Percentiles rank a stretch among this genome's conserved stretches.
Evolutionary conservation across 164 flowering plant genomes (phyloP).

Genomic region (Aristolochia californica): DNA sequence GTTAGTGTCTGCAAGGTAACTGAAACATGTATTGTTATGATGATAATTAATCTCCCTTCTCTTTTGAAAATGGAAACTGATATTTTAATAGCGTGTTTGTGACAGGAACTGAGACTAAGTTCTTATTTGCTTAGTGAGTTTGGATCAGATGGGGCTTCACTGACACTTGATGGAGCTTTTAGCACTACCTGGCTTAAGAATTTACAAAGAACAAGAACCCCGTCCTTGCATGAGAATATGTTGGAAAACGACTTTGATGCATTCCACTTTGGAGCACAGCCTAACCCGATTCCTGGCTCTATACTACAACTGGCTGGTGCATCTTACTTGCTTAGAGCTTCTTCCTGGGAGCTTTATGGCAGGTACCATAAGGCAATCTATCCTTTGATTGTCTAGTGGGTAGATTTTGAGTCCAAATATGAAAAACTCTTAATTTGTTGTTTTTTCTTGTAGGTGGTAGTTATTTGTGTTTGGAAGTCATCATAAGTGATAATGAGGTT

Average conservation of each 20-base stretch:
- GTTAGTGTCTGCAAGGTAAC: constrained; percentile 75
- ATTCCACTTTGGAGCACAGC: constrained; percentile 52
- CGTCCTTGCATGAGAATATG: constrained; percentile 38
- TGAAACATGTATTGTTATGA: neutral
- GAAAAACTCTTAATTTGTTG: too few species aligned
- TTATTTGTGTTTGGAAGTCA: too few species aligned
- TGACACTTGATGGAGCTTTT: constrained; percentile 62
- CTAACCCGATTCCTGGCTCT: constrained; percentile 70
- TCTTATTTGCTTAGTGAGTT: constrained; percentile 65
- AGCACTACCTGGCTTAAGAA: constrained; percentile 79
- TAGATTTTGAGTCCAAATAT: too few species aligned
- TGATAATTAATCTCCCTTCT: neutral
- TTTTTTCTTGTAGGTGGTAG: too few species aligned
- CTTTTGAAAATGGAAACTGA: neutral
- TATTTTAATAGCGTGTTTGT: constrained; percentile 1
- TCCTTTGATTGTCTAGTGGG: neutral
- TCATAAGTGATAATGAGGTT: too few species aligned
- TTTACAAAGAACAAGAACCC: constrained; percentile 43
- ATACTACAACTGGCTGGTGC: constrained; percentile 68
- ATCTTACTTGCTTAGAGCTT: constrained; percentile 77
- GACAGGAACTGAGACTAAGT: constrained; percentile 74
- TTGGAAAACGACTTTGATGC: constrained; percentile 24
- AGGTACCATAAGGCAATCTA: constrained; percentile 31
- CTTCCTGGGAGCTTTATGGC: constrained; percentile 93
- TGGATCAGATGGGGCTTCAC: constrained; percentile 44